Evolutionary conservation across 2,329 filamentous ascomycete genomes (phyloP), one percentile per base, ranked within the genome.

Genomic region (Lasiodiplodia hormozganensis): DNA sequence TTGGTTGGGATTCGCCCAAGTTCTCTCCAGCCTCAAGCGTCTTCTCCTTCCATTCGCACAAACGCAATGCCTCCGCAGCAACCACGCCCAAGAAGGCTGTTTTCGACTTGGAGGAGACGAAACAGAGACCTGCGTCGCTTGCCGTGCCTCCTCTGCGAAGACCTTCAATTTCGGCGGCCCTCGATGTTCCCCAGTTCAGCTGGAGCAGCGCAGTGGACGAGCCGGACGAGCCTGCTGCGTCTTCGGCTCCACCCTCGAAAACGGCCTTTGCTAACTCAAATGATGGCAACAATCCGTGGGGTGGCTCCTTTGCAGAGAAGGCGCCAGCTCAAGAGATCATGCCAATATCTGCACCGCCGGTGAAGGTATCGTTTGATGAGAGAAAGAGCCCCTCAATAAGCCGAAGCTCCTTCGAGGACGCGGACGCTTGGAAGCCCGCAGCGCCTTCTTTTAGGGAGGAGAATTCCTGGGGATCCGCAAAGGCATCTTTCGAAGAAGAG

Each of bases 1-100:
- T 81, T 57, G 78, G 77, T 53, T 81, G 79, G 79, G 79, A 80
- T 58, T 73, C 74, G 4, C 65, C 74, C 21, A 53, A 49, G 25
- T 28, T 25, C 7, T 62, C 67, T 36, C 67, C 53, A 16, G 58
- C 67, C n/a, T 64, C 67, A 28, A 67, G 53, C 5, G 38, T 60
- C 7, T 52, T 67, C 31, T 62, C 66, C n/a, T 28, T 58, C 31
- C 49, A 58, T 4, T 58, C 43, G 3, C 67, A 69, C 52, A 69
- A 62, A 60, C 40, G 58, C 8, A 69, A 60, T 23, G 53, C 53
- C 6, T 69, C 65, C 23, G 38, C 43, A 2, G 57, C 60, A 3
- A 52, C 66, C 7, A 64, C 51, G 3, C 52, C 67, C 4, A 57
- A 51, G 52, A 47, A 60, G 51, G 62, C 60, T 3, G 16, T 21